phyloP scores from a whole-genome alignment of 2,329 filamentous ascomycete species.

The Neopestalotiopsis sp. region DNA sequence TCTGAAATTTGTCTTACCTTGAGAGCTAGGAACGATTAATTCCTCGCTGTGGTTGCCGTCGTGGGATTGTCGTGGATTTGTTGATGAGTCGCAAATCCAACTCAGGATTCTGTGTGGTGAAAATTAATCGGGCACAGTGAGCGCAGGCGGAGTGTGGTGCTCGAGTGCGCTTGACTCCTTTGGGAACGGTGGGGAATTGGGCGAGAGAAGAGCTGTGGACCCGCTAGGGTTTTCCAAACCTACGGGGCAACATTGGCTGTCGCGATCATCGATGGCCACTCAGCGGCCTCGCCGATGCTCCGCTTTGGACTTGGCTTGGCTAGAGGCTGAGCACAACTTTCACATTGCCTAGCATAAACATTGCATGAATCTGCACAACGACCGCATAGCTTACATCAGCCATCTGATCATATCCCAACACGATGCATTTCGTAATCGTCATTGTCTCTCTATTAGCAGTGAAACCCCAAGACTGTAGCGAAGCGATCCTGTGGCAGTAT shows the following conservation, averaged over 20 bases:
- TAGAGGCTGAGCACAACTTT: not conserved
- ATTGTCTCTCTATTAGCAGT: not conserved
- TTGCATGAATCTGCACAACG: not conserved
- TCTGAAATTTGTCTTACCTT: conserved; percentile 22
- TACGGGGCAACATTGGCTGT: conserved; percentile 1
- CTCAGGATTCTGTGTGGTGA: conserved; percentile 16
- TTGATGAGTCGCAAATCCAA: conserved; percentile 16
- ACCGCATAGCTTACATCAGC: not conserved
- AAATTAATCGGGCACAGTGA: conserved; percentile 17
- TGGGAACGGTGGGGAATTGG: conserved; percentile 12
- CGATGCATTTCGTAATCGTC: not conserved
- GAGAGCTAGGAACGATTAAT: conserved; percentile 20
- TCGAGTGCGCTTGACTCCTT: conserved; percentile 2
- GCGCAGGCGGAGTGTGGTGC: conserved; percentile 7
- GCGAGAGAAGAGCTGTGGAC: conserved; percentile 12
- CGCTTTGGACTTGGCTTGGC: not conserved
- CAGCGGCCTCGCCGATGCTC: not conserved
- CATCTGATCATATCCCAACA: not conserved
- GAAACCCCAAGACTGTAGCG: not conserved
- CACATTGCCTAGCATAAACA: not conserved
- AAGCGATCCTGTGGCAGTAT: not conserved
- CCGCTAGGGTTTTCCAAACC: conserved; percentile 19
- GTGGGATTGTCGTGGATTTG: conserved; percentile 15
- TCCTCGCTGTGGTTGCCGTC: conserved; percentile 21
- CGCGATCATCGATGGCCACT: not conserved